Percentiles rank a stretch among this genome's conserved stretches.
Conservation (phyloP, 257 asterid genomes). For the Leptodermis oblonga region DNA sequence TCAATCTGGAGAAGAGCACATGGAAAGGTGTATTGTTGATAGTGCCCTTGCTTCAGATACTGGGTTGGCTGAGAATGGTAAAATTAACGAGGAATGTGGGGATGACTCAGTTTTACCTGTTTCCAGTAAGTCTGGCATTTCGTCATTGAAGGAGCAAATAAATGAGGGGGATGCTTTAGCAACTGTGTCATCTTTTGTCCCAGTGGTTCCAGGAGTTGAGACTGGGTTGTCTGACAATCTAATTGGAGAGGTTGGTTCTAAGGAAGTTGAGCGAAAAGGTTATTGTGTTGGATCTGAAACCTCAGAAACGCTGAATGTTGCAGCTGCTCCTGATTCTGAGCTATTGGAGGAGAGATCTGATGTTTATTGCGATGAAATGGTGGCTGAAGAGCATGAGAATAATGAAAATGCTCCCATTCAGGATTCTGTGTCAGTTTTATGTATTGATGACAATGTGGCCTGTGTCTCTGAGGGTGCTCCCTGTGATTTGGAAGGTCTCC, state of each 20-base stretch:
- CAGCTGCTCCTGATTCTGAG: slow-evolving; percentile 15
- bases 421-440: slow-evolving; percentile 8
- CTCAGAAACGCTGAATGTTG: slow-evolving; percentile 5
- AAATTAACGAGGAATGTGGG: slow-evolving; percentile 23
- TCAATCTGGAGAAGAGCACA: slow-evolving; percentile 21
- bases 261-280: slow-evolving; percentile 17
- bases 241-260: slow-evolving; percentile 21
- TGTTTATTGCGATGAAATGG: slow-evolving; percentile 8
- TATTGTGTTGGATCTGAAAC: slow-evolving; percentile 7
- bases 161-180: slow-evolving; percentile 14
- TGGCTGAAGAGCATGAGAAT: slow-evolving; percentile 3
- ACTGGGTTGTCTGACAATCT: slow-evolving; percentile 9
- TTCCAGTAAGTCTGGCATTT: not conserved
- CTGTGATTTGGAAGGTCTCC: slow-evolving; percentile 9
- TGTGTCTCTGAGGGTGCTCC: slow-evolving; percentile 14
- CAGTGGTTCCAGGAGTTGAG: slow-evolving; percentile 21
- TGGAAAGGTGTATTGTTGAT: slow-evolving; percentile 21
- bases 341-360: slow-evolving; percentile 11
- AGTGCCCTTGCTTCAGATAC: slow-evolving; percentile 28
- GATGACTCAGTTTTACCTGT: slow-evolving; percentile 16
- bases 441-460: slow-evolving; percentile 16
- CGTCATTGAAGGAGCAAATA: not conserved
- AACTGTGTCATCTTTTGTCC: slow-evolving; percentile 18
- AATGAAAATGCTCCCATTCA: not conserved
- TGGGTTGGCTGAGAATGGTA: slow-evolving; percentile 22